Conservation (phyloP, 192 early-diverging fungal species). For the Linderina pennispora region DNA sequence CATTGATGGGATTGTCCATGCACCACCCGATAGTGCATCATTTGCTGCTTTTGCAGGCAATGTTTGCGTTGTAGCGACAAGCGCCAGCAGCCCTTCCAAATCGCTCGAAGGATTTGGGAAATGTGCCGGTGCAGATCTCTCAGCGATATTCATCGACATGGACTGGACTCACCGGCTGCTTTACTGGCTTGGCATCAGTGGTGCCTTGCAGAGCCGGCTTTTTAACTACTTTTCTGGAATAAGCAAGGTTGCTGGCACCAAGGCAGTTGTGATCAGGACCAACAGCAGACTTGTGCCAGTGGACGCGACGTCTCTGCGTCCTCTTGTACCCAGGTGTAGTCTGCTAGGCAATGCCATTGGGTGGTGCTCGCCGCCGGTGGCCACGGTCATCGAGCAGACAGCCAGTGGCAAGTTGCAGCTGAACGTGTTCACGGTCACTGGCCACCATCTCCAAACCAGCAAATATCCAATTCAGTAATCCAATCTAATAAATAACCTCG, state of each 20-base stretch:
- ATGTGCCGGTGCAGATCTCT: neutral
- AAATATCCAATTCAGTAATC: too few relatives aligned
- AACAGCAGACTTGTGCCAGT: neutral
- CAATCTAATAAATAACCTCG: too few relatives aligned
- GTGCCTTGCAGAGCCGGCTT: neutral
- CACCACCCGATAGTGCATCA: neutral
- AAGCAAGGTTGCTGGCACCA: neutral
- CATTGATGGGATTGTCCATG: neutral
- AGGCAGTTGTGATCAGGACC: neutral
- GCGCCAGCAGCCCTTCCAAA: neutral
- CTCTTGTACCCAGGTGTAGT: too few relatives aligned
- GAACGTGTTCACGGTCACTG: too few relatives aligned
- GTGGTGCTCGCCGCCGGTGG: too few relatives aligned
- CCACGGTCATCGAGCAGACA: too few relatives aligned
- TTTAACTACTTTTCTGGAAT: neutral
- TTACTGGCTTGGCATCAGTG: neutral
- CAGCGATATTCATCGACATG: neutral
- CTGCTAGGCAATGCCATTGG: too few relatives aligned
- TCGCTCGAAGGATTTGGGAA: neutral
- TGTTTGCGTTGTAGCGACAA: neutral
- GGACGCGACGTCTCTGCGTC: too few relatives aligned
- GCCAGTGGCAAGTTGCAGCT: neutral
- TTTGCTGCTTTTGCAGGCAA: neutral
- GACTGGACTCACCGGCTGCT: neutral
- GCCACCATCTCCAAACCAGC: too few relatives aligned